Evolutionary conservation across 139 green algal genomes (phyloP), one percentile per base, ranked within the genome.

Genomic region (Micractinium conductrix): DNA sequence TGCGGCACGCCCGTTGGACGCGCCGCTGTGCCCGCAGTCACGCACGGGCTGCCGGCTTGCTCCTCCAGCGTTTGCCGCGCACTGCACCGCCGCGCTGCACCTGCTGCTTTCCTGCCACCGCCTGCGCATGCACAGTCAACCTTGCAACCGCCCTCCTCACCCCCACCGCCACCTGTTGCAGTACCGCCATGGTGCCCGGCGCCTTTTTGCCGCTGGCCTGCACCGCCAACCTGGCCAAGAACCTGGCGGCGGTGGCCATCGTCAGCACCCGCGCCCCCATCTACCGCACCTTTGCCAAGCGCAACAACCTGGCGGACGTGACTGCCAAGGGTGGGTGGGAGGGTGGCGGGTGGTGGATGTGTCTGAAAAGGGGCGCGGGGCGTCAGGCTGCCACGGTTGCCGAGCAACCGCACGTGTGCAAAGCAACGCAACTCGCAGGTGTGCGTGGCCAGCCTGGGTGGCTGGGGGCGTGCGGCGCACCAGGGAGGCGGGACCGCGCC

Each of bases 151-250:
- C 12, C 2, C 70, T 3, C 5, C 24, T 58, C 70, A 40, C 42
- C 8, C 28, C 4, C 70, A 5, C 55, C 4, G 30, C 73, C n/a
- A 16, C n/a, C n/a, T 42, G 2, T 1, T 44, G 78, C 65, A 86
- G 87, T 53, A 98, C 95, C 44, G 92, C 93, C 58, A 81, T 92
- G 17, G 83, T 84, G 12, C 93, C 94, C 1, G 68, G 78, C 55
- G 69, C 83, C 26, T 98, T 98, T 87, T 91, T 98, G 74, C 94
- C 95, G 0, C 88, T 98, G 8, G 95, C 94, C 28, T 97, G 94
- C 90, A 94, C 91, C 50, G 94, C 94, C 79, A 97, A 96, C 80
- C 87, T 97, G 35, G 87, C 92, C 67, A 96, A 96, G 90, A 97
- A 97, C 88, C 84, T 96, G 76, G 93, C 93, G 35, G 94, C 91